Evolutionary conservation across 108 stramenopile genomes (phyloP), one percentile per base, ranked within the genome.

Genomic region (Fragilaria crotonensis): DNA sequence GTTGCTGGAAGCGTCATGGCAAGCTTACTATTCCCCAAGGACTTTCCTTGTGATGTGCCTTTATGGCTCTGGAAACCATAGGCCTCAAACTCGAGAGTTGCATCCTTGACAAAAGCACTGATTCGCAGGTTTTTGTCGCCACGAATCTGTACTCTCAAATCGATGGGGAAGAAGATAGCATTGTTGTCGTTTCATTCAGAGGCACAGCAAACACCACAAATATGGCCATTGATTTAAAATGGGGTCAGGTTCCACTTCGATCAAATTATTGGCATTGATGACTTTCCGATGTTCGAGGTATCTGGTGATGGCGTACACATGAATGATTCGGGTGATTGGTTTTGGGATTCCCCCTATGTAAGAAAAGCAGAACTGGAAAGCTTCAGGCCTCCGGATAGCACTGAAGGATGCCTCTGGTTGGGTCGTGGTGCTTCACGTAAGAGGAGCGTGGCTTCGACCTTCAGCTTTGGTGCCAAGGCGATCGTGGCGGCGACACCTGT

Each of bases 151-250:
- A 60, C n/a, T 55, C 66, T 2, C 85, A 84, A 47, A 75, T 86
- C 1, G 84, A 86, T 54, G 88, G 92, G 51, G 91, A 89, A 41
- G 79, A 88, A 50, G 91, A 87, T 54, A 80, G 81, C 30, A 60
- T 95, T n/a, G 83, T 90, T 58, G 83, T 95, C 3, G 66, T 95
- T 33, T 76, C 91, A n/a, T 95, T 95, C 59, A 80, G 94, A 33
- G 94, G 94, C 14, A 89, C 94, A 4, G 76, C 83, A n/a, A 77
- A 67, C 30, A 44, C 65, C 5, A 73, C 78, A 33, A 93, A 95
- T 57, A 65, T 95, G 52, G 59, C 75, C 45, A 93, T 86, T 2
- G 94, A 95, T 59, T 61, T 95, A 30, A 72, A 79, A 20, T 76
- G 80, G 33, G 46, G 73, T 19, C 91, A 93, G 73, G 83, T 82